phyloP scores from a whole-genome alignment of 2,329 filamentous ascomycete genomes.

The Cucurbitaria berberidis region DNA sequence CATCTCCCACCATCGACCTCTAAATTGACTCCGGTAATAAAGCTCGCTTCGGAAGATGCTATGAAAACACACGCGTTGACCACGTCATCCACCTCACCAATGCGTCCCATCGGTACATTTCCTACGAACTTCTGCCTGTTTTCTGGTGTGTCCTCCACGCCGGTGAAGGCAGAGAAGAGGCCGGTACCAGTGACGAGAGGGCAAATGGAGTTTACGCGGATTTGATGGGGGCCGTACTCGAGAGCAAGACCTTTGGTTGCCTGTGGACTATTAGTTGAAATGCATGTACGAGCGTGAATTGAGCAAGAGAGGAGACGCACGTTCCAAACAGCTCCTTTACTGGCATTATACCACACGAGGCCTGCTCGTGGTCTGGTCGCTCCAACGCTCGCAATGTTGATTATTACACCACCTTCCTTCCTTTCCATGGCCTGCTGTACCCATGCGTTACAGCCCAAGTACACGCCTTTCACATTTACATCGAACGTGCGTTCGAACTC shows the following conservation, averaged over 20 bases:
- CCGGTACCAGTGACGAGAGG: constrained; percentile 72
- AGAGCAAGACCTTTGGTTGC: constrained; percentile 72
- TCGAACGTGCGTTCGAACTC: constrained; percentile 72
- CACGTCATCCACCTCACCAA: constrained; percentile 67
- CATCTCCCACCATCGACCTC: constrained; percentile 50
- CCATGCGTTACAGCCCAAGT: constrained; percentile 64
- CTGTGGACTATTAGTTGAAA: constrained; percentile 7
- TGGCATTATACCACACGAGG: constrained; percentile 73
- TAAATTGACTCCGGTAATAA: constrained; percentile 63
- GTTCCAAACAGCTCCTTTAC: constrained; percentile 69
- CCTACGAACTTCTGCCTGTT: constrained; percentile 60
- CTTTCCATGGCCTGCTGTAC: constrained; percentile 66
- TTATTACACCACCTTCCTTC: constrained; percentile 64
- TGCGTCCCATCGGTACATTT: constrained; percentile 65
- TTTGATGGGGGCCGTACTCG: constrained; percentile 74
- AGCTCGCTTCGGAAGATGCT: constrained; percentile 63
- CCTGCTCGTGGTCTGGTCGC: constrained; percentile 66
- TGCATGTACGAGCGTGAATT: neutral
- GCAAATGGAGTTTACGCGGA: constrained; percentile 75
- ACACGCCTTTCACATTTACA: constrained; percentile 73
- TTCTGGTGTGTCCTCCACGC: constrained; percentile 66
- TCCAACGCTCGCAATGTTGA: constrained; percentile 71
- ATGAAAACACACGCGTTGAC: constrained; percentile 64
- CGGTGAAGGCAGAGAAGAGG: constrained; percentile 64
- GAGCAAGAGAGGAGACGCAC: constrained; percentile 46